Evolutionary conservation across 2,329 filamentous ascomycete genomes (phyloP).

Genomic region (Neofusicoccum ribis): DNA sequence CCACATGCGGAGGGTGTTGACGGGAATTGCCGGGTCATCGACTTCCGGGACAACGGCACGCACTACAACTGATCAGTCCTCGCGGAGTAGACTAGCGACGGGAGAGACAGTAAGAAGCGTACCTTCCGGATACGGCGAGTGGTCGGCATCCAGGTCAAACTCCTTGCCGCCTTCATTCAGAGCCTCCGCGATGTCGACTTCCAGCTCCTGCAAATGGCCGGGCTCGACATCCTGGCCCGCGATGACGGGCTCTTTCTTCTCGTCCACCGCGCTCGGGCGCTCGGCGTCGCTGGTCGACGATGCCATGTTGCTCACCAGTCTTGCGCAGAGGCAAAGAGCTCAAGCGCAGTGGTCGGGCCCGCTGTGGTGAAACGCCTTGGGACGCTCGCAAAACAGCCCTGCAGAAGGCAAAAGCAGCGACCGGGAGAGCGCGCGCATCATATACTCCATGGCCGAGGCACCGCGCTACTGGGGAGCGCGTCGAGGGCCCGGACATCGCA

Average conservation of each 20-base stretch:
- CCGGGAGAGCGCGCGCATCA: background rate
- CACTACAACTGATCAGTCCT: background rate
- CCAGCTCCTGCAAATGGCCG: conserved; percentile 15
- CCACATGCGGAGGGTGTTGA: conserved; percentile 24
- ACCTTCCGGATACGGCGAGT: conserved; percentile 20
- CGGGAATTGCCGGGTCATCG: conserved; percentile 13
- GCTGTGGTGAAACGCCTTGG: background rate
- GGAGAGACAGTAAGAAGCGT: background rate
- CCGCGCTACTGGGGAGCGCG: background rate
- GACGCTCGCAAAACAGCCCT: background rate
- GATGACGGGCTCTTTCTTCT: conserved; percentile 4
- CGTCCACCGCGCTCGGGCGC: background rate
- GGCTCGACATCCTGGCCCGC: conserved; percentile 7
- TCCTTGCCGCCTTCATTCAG: conserved; percentile 6
- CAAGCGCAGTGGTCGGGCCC: background rate
- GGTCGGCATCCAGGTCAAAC: conserved; percentile 14
- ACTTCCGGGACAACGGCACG: conserved; percentile 18
- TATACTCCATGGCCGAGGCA: background rate
- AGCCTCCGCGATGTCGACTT: conserved; percentile 12
- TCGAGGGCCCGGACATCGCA: background rate
- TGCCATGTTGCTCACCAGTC: background rate
- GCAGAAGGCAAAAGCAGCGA: background rate
- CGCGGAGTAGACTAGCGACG: background rate
- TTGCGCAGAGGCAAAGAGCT: background rate
- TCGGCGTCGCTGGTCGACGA: background rate